phyloP scores from a whole-genome alignment of 2,329 filamentous ascomycete species.

The Cladosporium sp. region DNA sequence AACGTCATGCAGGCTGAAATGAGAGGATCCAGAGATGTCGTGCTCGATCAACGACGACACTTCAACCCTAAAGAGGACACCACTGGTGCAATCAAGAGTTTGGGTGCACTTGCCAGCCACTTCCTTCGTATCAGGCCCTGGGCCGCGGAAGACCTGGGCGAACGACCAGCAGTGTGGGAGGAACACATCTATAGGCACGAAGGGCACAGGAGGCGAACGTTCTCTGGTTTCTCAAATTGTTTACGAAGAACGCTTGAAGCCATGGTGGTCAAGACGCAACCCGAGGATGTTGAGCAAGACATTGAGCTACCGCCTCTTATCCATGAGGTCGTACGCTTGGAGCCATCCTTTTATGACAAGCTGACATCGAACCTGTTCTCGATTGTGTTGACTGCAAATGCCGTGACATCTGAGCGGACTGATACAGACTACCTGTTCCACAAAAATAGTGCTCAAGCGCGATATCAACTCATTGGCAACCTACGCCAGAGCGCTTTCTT shows the following conservation, averaged over 20 bases:
- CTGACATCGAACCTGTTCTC: constrained; percentile 79
- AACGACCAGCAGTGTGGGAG: constrained; percentile 64
- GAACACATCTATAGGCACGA: constrained; percentile 59
- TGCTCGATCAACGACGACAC: constrained; percentile 36
- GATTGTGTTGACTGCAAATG: constrained; percentile 78
- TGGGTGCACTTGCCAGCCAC: constrained; percentile 58
- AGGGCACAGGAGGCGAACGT: constrained; percentile 48
- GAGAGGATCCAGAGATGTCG: constrained; percentile 12
- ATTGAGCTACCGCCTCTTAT: constrained; percentile 64
- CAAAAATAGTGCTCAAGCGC: constrained; percentile 60
- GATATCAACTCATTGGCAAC: constrained; percentile 69
- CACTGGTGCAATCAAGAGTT: constrained; percentile 52
- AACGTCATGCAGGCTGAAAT: neutral
- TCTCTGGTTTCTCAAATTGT: constrained; percentile 51
- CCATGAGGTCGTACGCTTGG: constrained; percentile 66
- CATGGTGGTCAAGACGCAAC: constrained; percentile 73
- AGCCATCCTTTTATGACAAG: constrained; percentile 81
- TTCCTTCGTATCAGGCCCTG: constrained; percentile 77
- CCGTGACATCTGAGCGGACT: constrained; percentile 77
- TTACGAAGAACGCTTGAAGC: constrained; percentile 68
- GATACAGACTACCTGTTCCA: constrained; percentile 90
- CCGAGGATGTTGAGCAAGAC: constrained; percentile 63
- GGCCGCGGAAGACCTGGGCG: constrained; percentile 58
- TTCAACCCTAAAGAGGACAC: constrained; percentile 38
- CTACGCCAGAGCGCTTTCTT: constrained; percentile 81